Evolutionary conservation across 164 flowering plant genomes (phyloP), one percentile per base, ranked within the genome.

Genomic region (Malania oleifera): DNA sequence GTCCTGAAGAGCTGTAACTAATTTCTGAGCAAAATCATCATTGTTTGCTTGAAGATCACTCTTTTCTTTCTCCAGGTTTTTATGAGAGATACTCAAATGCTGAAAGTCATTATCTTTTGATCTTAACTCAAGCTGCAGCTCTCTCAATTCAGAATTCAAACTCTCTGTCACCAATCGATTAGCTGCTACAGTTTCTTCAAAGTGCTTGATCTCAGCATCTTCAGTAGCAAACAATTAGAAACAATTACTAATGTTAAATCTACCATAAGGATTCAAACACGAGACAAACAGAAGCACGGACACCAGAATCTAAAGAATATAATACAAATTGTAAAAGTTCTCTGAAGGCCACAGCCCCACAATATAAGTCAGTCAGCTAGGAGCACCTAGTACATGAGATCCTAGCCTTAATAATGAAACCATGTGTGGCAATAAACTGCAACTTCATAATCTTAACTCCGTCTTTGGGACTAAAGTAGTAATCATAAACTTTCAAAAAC

Each of bases 51-150:
- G 76, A 61, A 85, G 76, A 68, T 75, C 75, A 48, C 27, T 65
- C 67, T 81, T 89, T 64, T 87, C 92, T 58, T 65, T 83, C 73
- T 87, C 87, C 80, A 82, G 60, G 19, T 58, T 80, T 58, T 79
- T 84, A 52, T 70, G 68, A 48, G 72, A 60, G 53, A 51, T 52
- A 40, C 56, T 64, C 74, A 84, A 61, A 49, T 63, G 24, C 52
- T 55, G 64, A 52, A 81, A 67, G 56, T 70, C 68, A 34, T 80
- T 86, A 61, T 85, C 96, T 52, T 87, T 91, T 23, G 46, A 48
- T 65, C 63, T 69, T 40, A 89, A 69, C 61, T 76, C 81, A 56
- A 60, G 61, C 14, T 78, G 76, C 65, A 76, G 57, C 55, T 73
- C 83, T 57, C 63, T 77, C 67, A 91, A 62, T 60, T 69, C 67